Percentiles rank a stretch among this genome's conserved stretches.
These are phyloP conservation scores for Cercospora zeina DNA, from an alignment of 2,329 filamentous ascomycete genomes.

Conservation along the genomic window DNA sequence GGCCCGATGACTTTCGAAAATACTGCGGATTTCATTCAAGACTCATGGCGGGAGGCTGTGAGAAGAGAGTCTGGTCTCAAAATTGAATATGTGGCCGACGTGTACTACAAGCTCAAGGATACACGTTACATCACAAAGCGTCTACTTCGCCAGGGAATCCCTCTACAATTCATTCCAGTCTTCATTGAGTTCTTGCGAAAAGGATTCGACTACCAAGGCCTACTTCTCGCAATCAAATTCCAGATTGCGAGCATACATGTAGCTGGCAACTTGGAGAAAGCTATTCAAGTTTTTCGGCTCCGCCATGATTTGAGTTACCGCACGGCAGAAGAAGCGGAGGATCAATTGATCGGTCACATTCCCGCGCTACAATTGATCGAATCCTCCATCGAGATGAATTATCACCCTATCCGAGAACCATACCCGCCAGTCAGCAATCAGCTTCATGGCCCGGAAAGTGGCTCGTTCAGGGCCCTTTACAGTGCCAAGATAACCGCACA, in stretches of 20 bases:
- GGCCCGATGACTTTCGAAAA: neutral
- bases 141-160: neutral
- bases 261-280: neutral
- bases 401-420: neutral
- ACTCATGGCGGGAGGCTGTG: neutral
- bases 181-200: constrained; percentile 3
- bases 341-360: too few species aligned
- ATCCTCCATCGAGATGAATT: too few species aligned
- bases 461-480: neutral
- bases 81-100: neutral
- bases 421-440: neutral
- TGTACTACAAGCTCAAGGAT: neutral
- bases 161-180: neutral
- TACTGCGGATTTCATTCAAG: neutral
- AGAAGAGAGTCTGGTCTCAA: neutral
- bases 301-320: neutral
- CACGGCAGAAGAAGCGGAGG: too few species aligned
- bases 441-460: neutral
- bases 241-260: neutral
- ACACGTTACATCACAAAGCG: neutral
- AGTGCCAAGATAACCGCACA: neutral
- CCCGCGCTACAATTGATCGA: neutral
- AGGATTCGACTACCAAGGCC: constrained; percentile 14
- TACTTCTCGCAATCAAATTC: constrained; percentile 1
- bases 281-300: neutral